These are phyloP conservation scores for Chlamydomonas reinhardtii DNA, from an alignment of 163 green algal species.

Conservation along the genomic window DNA sequence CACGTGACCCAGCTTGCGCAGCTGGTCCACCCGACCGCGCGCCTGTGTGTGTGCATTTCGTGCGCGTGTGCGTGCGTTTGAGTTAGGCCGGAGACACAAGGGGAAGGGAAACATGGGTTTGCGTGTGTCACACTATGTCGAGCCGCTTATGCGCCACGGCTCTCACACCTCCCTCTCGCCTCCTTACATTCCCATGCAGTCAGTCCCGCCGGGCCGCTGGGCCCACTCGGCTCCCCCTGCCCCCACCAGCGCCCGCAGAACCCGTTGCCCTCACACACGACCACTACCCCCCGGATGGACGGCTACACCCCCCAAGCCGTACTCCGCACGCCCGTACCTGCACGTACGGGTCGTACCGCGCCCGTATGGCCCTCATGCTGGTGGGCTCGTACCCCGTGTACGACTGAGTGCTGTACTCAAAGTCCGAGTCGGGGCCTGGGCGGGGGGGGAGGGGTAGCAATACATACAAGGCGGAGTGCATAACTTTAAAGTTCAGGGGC, in stretches of 20 bases:
- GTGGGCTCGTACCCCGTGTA: slow-evolving; percentile 93
- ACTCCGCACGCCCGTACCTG: slow-evolving; percentile 52
- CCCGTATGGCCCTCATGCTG: slow-evolving; percentile 96
- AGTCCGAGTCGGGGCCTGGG: slow-evolving; percentile 95
- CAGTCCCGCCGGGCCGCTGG: too few species aligned
- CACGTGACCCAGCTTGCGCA: slow-evolving; percentile 93
- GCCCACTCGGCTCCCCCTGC: too few species aligned
- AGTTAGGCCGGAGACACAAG: neutral
- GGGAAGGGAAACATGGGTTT: too few species aligned
- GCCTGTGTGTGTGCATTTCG: slow-evolving; percentile 66
- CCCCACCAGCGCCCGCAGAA: too few species aligned
- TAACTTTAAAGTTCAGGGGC: too few species aligned
- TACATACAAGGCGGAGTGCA: too few species aligned
- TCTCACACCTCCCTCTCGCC: too few species aligned
- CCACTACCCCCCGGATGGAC: neutral
- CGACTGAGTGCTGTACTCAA: slow-evolving; percentile 96
- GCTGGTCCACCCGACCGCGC: slow-evolving; percentile 93
- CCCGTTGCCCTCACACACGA: too few species aligned
- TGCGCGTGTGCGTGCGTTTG: neutral
- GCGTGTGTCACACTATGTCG: too few species aligned
- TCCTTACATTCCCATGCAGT: too few species aligned
- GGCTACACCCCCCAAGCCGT: neutral
- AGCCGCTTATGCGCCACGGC: too few species aligned
- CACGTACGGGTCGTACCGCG: slow-evolving; percentile 90
- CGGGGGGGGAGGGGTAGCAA: too few species aligned